Evolutionary conservation across 2,329 filamentous ascomycete species (phyloP), one percentile per base, ranked within the genome.

Genomic region (Leptographium flavum): DNA sequence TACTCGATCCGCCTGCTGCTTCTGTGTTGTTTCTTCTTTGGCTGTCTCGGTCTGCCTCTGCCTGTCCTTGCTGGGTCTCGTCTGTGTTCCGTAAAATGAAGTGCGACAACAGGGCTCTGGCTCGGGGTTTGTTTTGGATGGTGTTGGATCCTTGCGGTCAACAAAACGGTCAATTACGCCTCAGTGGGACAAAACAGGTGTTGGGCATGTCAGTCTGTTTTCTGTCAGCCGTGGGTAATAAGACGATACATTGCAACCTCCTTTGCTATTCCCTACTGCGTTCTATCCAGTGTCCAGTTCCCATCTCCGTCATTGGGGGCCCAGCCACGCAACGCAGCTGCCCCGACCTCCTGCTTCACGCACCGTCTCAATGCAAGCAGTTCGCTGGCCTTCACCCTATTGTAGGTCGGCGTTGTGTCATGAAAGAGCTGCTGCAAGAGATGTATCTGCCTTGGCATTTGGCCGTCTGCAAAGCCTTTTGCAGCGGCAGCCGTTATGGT

Each of bases 251-350:
- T 37, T 5, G 15, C 35, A 19, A 36, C 14, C 35, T 4, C 13
- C 11, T 14, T 21, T 13, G 19, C 15, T 31, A 22, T 6, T 41
- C 28, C 9, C 22, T 10, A 19, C 8, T 37, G 8, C 31, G 25
- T 28, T 10, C 23, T 27, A 14, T 40, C 30, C 30, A 70, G n/a
- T 4, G 36, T 22, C 45, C 45, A 66, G 2, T 47, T 52, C 2
- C 64, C 62, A 40, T 83, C 83, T 1, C 50, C 50, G 2, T 36
- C 33, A 21, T 53, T 53, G 2, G 17, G 32, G 0, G 33, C 22
- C 51, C 51, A 53, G 5, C 51, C 51, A 2, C 15, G 32, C 17
- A 53, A 17, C 1, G 49, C 51, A 4, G 27, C 19, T 1, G 5
- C 28, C 21, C 41, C 43, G 13, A 48, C 51, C 19, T 46, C 39